phyloP scores from a whole-genome alignment of 1,284 basidiomycete genomes.

The Leccinum pachyderme region DNA sequence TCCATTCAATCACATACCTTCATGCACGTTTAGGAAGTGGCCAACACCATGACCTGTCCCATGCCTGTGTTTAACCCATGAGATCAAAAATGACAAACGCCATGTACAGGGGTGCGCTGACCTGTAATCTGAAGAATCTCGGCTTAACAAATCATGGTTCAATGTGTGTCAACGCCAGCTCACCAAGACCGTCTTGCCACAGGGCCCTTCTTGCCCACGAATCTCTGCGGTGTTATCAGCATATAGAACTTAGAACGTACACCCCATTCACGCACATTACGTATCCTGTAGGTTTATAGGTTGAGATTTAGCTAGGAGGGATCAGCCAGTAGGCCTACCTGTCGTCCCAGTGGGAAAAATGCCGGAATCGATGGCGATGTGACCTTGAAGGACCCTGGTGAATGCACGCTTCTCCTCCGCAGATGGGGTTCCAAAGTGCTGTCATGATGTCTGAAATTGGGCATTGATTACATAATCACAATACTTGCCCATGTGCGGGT shows the following conservation, averaged over 20 bases:
- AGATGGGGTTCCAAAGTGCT: conserved; percentile 90
- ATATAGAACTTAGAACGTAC: background rate
- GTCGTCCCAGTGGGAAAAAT: conserved; percentile 90
- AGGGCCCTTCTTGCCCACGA: conserved; percentile 80
- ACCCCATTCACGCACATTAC: conserved; percentile 43
- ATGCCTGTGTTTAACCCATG: conserved; percentile 47
- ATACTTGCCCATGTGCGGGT: conserved; percentile 80
- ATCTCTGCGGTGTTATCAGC: conserved; percentile 53
- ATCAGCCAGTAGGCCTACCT: conserved; percentile 41
- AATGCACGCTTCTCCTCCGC: conserved; percentile 85
- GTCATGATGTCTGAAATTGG: conserved; percentile 3
- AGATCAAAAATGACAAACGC: background rate
- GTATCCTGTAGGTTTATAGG: conserved; percentile 43
- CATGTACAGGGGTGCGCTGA: conserved; percentile 14
- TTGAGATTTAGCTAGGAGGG: background rate
- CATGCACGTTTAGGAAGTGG: conserved; percentile 91
- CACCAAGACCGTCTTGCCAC: conserved; percentile 91
- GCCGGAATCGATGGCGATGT: conserved; percentile 87
- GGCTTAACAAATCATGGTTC: background rate
- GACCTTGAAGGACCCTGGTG: conserved; percentile 93
- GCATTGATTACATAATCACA: background rate
- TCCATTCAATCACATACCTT: conserved; percentile 44
- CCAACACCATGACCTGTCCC: conserved; percentile 95
- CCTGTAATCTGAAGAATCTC: conserved; percentile 42
- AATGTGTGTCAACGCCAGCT: conserved; percentile 16